Evolutionary conservation across 1,284 basidiomycete genomes (phyloP).

Genomic region (Moesziomyces parantarcticus): DNA sequence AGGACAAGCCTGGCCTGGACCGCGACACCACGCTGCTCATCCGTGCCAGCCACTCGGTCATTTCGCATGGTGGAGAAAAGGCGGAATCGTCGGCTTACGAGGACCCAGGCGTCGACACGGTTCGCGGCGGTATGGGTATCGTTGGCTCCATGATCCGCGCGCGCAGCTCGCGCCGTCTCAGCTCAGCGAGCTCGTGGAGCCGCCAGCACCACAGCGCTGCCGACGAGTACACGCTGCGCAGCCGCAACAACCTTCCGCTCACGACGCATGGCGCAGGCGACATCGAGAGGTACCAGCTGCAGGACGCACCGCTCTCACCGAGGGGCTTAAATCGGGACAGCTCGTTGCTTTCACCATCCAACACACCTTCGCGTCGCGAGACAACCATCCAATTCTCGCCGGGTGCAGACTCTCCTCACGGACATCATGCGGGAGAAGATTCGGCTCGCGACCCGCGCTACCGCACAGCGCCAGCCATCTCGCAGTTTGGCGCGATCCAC

Average conservation of each 20-base stretch:
- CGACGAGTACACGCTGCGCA: constrained; percentile 49
- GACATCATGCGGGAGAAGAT: constrained; percentile 39
- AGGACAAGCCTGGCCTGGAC: constrained; percentile 61
- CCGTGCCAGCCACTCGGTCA: constrained; percentile 56
- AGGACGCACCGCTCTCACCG: constrained; percentile 58
- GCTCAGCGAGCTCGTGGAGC: constrained; percentile 40
- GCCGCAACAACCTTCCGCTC: constrained; percentile 35
- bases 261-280: constrained; percentile 38
- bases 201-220: constrained; percentile 42
- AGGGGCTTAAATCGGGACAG: constrained; percentile 11
- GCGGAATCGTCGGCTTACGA: constrained; percentile 47
- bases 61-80: constrained; percentile 47
- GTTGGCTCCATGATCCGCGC: constrained; percentile 66
- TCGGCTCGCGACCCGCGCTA: not conserved
- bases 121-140: constrained; percentile 65
- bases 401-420: constrained; percentile 46
- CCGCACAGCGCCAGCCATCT: not conserved
- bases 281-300: constrained; percentile 60
- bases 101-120: constrained; percentile 66
- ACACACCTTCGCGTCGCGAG: constrained; percentile 21
- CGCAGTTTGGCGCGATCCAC: constrained; percentile 23
- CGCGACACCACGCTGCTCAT: constrained; percentile 62
- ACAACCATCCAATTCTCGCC: constrained; percentile 48
- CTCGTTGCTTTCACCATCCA: constrained; percentile 5
- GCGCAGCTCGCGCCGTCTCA: constrained; percentile 55